Conservation (phyloP, 1,139 yeast species). For the Taiozyma onychis region DNA sequence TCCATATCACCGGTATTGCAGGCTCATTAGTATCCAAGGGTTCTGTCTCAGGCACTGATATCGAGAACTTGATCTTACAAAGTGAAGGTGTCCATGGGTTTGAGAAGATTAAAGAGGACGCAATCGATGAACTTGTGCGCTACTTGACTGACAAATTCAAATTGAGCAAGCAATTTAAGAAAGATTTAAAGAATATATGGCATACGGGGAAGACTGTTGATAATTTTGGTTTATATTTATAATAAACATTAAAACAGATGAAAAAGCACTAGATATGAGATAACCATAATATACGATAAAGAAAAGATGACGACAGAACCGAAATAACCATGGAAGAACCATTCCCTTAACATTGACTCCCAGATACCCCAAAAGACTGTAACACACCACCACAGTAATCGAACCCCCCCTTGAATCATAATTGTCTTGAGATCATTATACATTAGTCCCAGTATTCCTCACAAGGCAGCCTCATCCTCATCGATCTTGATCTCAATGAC, state of each 20-base stretch:
- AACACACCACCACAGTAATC: not conserved
- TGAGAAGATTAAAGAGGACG: conserved; percentile 34
- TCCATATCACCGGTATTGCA: conserved; percentile 45
- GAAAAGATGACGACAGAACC: not conserved
- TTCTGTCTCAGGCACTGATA: conserved; percentile 1
- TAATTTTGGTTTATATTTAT: conserved; percentile 21
- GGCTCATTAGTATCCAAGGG: conserved; percentile 37
- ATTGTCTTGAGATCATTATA: not conserved
- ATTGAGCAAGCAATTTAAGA: conserved; percentile 6
- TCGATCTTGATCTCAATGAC: conserved; percentile 49
- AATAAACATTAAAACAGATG: not conserved
- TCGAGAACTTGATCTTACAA: conserved; percentile 32
- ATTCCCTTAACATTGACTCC: not conserved
- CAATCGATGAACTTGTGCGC: conserved; percentile 16
- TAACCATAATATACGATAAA: not conserved
- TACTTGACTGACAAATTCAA: conserved; percentile 17
- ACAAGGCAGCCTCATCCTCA: conserved; percentile 25
- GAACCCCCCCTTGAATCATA: not conserved
- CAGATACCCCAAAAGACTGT: not conserved
- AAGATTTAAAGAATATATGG: conserved; percentile 5
- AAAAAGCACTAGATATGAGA: not conserved
- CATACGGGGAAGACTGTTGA: conserved; percentile 17
- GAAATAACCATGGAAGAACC: not conserved
- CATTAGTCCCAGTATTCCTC: not conserved
- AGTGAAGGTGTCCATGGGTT: conserved; percentile 57